These are phyloP conservation scores for Candolleomyces eurysporus DNA, from an alignment of 768 basidiomycete species.

Conservation along the genomic window DNA sequence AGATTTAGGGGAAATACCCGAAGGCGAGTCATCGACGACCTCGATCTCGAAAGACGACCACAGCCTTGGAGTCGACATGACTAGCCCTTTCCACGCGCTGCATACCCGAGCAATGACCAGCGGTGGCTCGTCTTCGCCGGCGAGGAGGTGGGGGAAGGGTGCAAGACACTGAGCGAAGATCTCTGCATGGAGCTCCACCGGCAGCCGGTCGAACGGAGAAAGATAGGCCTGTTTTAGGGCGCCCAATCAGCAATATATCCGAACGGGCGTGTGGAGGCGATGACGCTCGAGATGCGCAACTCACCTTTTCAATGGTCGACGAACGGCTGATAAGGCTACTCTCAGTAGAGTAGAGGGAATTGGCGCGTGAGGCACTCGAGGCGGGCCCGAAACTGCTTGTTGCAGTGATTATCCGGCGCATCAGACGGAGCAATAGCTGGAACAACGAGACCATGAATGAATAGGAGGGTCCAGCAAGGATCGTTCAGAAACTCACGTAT, in stretches of 20 bases:
- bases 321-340: not conserved
- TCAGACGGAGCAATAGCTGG: not conserved
- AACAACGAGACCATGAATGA: not conserved
- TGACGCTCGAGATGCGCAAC: not conserved
- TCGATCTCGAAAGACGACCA: conserved; percentile 47
- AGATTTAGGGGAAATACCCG: conserved; percentile 4
- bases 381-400: not conserved
- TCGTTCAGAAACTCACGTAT: not conserved
- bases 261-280: not conserved
- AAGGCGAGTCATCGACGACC: conserved; percentile 17
- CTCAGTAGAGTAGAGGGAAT: not conserved
- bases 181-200: conserved; percentile 44
- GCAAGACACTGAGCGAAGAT: conserved; percentile 42
- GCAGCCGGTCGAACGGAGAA: conserved; percentile 34
- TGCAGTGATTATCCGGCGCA: not conserved
- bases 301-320: not conserved
- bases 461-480: too few relatives aligned
- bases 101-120: conserved; percentile 39
- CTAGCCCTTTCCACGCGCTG: conserved; percentile 39
- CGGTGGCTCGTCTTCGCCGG: conserved; percentile 29
- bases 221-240: not conserved
- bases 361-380: not conserved
- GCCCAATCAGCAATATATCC: not conserved
- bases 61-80: conserved; percentile 37
- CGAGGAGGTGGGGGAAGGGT: conserved; percentile 27